Percentiles rank a stretch among this genome's conserved stretches.
Conservation (phyloP, 805 yeast species). For the Metschnikowia proteae region DNA sequence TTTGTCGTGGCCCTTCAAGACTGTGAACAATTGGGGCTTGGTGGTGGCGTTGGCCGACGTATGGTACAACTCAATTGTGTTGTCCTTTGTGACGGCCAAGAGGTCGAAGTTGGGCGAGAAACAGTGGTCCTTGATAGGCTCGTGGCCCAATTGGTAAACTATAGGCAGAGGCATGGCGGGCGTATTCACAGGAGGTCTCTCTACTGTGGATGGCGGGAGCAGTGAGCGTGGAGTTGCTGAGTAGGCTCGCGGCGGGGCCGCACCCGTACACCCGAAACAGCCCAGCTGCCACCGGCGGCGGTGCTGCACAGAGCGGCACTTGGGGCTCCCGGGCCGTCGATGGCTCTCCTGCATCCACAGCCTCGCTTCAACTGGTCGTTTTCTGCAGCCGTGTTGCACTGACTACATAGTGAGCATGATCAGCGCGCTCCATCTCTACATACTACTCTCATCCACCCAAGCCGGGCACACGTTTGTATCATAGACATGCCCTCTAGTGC, state of each 20-base stretch:
- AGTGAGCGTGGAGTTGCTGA: background rate
- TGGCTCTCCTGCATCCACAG: no score
- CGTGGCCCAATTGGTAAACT: constrained; percentile 66
- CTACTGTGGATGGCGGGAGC: constrained; percentile 13
- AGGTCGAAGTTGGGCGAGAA: constrained; percentile 61
- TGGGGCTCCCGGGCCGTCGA: no score
- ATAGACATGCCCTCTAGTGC: background rate
- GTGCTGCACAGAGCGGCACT: no score
- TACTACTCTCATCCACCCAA: background rate
- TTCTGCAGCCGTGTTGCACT: no score
- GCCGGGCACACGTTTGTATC: constrained; percentile 3
- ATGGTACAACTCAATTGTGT: constrained; percentile 69
- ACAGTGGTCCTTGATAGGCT: constrained; percentile 88
- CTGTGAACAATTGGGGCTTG: constrained; percentile 60
- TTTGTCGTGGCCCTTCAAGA: constrained; percentile 82
- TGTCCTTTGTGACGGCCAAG: constrained; percentile 81
- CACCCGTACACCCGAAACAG: background rate
- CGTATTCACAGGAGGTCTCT: constrained; percentile 19
- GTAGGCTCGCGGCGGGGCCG: background rate
- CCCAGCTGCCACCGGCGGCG: no score
- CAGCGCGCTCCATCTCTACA: background rate
- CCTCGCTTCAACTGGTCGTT: no score
- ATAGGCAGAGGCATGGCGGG: constrained; percentile 25
- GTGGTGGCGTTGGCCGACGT: constrained; percentile 37
- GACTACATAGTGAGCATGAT: no score